A percentile compares a stretch with the other conserved stretches of the same genome.
Conservation (phyloP, 2,329 filamentous ascomycete species). For the Pleoardoris graminearum region DNA sequence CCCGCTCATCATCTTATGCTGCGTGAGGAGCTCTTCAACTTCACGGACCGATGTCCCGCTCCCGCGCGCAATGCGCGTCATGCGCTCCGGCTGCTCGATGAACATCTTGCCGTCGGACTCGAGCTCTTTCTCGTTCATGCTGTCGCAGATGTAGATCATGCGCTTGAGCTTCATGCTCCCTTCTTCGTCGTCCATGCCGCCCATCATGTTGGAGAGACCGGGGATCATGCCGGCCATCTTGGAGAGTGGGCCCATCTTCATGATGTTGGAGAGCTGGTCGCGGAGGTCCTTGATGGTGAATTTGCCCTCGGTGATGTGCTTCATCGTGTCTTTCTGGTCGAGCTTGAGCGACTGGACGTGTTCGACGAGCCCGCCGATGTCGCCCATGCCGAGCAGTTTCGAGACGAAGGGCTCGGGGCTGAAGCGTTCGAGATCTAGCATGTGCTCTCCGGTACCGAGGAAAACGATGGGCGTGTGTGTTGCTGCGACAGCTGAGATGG, state of each 20-base stretch:
- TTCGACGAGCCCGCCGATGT: slow-evolving; percentile 92
- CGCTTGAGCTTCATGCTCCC: slow-evolving; percentile 90
- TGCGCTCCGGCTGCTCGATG: slow-evolving; percentile 85
- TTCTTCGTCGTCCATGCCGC: slow-evolving; percentile 95
- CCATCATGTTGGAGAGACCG: slow-evolving; percentile 89
- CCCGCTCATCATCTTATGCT: slow-evolving; percentile 87
- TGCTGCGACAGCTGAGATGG: slow-evolving; percentile 94
- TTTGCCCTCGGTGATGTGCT: slow-evolving; percentile 95
- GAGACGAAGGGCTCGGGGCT: slow-evolving; percentile 90
- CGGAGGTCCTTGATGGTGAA: slow-evolving; percentile 94
- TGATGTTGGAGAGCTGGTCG: slow-evolving; percentile 95
- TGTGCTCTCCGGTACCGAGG: slow-evolving; percentile 95
- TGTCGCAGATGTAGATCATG: slow-evolving; percentile 99
- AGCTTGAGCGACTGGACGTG: slow-evolving; percentile 95
- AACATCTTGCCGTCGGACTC: slow-evolving; percentile 95
- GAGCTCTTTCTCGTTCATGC: slow-evolving; percentile 94
- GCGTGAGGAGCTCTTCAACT: slow-evolving; percentile 94
- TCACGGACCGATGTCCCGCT: slow-evolving; percentile 89
- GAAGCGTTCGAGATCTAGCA: slow-evolving; percentile 92
- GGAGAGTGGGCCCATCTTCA: slow-evolving; percentile 98
- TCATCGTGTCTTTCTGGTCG: slow-evolving; percentile 98
- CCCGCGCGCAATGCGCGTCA: slow-evolving; percentile 88
- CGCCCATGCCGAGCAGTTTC: slow-evolving; percentile 95
- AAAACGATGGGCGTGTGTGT: slow-evolving; percentile 97
- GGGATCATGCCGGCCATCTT: slow-evolving; percentile 99